Evolutionary conservation across 129 eudicot species (phyloP).

Genomic region (Cynara cardunculus): DNA sequence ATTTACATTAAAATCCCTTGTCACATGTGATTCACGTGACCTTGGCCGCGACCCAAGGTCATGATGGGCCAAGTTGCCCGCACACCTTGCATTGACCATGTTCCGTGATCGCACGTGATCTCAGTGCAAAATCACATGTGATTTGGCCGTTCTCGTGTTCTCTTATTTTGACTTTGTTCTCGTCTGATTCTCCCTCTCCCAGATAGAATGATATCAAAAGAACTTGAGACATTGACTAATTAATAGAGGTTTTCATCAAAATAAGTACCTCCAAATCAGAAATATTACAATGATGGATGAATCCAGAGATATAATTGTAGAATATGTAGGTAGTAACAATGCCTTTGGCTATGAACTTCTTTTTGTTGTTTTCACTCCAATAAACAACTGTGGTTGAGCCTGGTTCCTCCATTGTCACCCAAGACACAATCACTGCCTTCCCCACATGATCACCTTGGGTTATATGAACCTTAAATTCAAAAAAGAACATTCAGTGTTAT

Average conservation of each 20-base stretch:
- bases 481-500: neutral
- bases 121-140: too few relatives aligned
- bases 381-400: conserved; percentile 58
- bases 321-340: conserved; percentile 50
- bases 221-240: too few relatives aligned
- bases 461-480: conserved; percentile 64
- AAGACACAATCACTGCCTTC: conserved; percentile 74
- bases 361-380: conserved; percentile 49
- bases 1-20: neutral
- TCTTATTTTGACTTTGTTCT: too few relatives aligned
- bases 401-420: conserved; percentile 78
- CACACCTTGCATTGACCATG: too few relatives aligned
- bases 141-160: too few relatives aligned
- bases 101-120: neutral
- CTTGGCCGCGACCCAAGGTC: too few relatives aligned
- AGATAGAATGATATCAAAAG: neutral
- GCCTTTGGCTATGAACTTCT: conserved; percentile 48
- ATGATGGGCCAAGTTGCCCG: too few relatives aligned
- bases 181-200: too few relatives aligned
- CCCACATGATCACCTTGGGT: conserved; percentile 94
- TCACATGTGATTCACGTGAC: neutral
- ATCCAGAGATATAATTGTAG: conserved; percentile 77
- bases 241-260: neutral
- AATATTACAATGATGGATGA: conserved; percentile 82
- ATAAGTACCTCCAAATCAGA: conserved; percentile 55